Evolutionary conservation across 441 rosid species (phyloP).

Genomic region (Jatropha podagrica): DNA sequence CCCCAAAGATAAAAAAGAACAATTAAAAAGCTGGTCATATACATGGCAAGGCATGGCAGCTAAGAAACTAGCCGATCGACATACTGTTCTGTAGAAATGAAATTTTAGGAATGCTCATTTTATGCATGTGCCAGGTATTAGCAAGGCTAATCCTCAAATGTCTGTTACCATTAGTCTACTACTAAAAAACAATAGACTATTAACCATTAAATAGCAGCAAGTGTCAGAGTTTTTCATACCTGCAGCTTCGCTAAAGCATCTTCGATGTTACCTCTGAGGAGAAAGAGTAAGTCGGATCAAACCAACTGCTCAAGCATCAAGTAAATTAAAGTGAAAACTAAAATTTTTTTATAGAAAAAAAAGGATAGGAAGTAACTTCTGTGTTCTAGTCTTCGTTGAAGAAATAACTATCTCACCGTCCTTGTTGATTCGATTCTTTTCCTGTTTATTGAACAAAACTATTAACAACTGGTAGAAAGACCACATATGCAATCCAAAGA

Average conservation of each 20-base stretch:
- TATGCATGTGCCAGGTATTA: neutral
- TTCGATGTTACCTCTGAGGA: constrained; percentile 83
- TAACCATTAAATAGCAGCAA: neutral
- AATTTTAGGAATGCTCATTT: neutral
- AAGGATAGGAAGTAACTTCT: constrained; percentile 52
- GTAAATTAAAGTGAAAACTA: constrained; percentile 4
- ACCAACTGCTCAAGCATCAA: constrained; percentile 13
- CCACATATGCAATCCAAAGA: neutral
- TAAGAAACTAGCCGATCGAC: neutral
- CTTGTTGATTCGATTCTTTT: constrained; percentile 91
- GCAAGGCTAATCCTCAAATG: neutral
- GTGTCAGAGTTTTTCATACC: constrained; percentile 40
- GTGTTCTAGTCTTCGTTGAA: constrained; percentile 93
- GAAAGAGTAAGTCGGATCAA: constrained; percentile 19
- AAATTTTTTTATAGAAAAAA: neutral
- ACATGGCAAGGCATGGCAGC: neutral
- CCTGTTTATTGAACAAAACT: constrained; percentile 46
- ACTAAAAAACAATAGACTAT: neutral
- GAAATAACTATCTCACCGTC: constrained; percentile 95
- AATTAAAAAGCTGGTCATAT: neutral
- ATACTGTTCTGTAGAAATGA: neutral
- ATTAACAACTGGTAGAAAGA: constrained; percentile 7
- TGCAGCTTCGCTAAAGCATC: constrained; percentile 88
- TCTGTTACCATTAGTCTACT: neutral
- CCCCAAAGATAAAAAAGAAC: neutral